These are phyloP conservation scores for Cordyceps fumosorosea DNA, from an alignment of 2,329 filamentous ascomycete species.

Conservation along the genomic window DNA sequence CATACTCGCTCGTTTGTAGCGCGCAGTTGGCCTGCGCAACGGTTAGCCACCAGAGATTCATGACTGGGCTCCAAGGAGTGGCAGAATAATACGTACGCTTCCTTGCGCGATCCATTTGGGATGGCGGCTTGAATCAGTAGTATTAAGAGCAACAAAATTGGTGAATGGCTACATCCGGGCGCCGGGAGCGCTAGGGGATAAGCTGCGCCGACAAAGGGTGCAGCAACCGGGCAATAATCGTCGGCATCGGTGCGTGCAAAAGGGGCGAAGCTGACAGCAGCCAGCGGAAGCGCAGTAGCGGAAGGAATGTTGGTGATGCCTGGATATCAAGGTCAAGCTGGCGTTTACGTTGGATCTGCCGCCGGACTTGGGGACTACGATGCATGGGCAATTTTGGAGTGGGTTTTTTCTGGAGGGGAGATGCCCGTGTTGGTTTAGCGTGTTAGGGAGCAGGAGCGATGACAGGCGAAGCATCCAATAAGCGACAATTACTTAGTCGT, in stretches of 20 bases:
- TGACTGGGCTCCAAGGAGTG: conserved; percentile 9
- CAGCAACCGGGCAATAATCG: conserved; percentile 29
- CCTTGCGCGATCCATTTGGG: conserved; percentile 57
- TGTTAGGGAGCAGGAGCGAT: neutral
- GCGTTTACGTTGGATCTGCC: neutral
- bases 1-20: conserved; percentile 81
- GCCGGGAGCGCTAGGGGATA: conserved; percentile 36
- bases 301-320: neutral
- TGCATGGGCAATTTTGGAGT: conserved; percentile 8
- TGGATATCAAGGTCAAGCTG: neutral
- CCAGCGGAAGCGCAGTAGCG: conserved; percentile 9
- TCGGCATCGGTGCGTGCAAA: conserved; percentile 34
- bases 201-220: conserved; percentile 29
- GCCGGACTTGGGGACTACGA: neutral
- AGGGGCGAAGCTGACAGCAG: conserved; percentile 17
- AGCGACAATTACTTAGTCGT: too few species aligned
- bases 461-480: neutral
- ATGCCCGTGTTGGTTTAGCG: conserved; percentile 12
- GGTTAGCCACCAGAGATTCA: conserved; percentile 14
- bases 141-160: conserved; percentile 24
- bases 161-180: conserved; percentile 42
- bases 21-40: conserved; percentile 71
- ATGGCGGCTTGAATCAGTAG: conserved; percentile 27
- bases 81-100: conserved; percentile 44
- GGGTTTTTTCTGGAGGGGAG: conserved; percentile 9